Evolutionary conservation across 2,329 filamentous ascomycete species (phyloP).

Genomic region (Colletotrichum sp.): DNA sequence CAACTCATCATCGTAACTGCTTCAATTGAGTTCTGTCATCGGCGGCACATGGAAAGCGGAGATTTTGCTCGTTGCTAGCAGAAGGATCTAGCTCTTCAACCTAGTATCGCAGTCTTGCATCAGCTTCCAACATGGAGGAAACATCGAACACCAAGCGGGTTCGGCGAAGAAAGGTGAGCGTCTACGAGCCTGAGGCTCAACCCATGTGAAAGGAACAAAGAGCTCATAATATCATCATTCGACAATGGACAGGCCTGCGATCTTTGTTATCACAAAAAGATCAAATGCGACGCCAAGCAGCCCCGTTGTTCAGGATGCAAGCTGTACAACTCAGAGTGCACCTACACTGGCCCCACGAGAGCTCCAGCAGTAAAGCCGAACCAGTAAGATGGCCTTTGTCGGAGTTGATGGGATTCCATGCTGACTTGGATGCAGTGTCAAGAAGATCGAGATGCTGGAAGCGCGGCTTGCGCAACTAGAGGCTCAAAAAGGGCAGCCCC

Average conservation of each 20-base stretch:
- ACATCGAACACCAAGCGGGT: not conserved
- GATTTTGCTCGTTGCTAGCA: rapidly evolving
- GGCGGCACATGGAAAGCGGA: not conserved
- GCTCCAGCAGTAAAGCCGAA: not conserved
- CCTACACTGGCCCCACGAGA: conserved; percentile 4
- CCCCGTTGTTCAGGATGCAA: conserved; percentile 14
- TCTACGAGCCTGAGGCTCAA: not conserved
- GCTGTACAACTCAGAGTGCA: conserved; percentile 13
- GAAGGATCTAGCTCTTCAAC: rapidly evolving
- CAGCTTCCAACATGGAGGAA: not conserved
- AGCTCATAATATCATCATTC: not conserved
- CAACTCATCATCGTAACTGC: not conserved
- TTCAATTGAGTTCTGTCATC: not conserved
- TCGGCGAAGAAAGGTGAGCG: conserved; percentile 5
- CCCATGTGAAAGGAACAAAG: too few relatives aligned
- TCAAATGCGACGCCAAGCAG: conserved; percentile 11
- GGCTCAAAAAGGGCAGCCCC: not conserved
- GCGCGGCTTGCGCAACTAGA: conserved; percentile 1
- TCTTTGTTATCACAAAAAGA: conserved; percentile 14
- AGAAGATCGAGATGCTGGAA: conserved; percentile 7
- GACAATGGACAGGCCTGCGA: not conserved
- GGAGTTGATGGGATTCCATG: rapidly evolving
- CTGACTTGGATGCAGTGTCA: not conserved
- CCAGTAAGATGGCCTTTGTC: not conserved
- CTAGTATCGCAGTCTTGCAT: not conserved